phyloP scores from a whole-genome alignment of 805 yeast species.

The Kuraishia piskuri region DNA sequence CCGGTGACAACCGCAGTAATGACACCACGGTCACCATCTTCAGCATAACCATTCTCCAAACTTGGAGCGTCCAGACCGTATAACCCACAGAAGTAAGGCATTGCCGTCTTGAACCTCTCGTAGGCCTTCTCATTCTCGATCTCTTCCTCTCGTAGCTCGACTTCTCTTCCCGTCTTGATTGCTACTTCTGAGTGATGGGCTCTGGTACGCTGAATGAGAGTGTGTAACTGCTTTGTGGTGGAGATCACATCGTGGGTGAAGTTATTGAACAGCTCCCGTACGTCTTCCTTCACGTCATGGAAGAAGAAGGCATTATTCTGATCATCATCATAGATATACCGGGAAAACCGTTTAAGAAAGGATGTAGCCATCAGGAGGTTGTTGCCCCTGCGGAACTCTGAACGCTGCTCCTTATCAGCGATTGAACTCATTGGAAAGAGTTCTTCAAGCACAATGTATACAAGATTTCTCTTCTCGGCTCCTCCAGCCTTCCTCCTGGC shows the following conservation, averaged over 20 bases:
- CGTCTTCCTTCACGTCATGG: constrained; percentile 16
- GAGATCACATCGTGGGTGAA: constrained; percentile 35
- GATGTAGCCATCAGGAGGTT: constrained; percentile 31
- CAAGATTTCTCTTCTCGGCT: constrained; percentile 25
- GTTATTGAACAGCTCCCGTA: constrained; percentile 29
- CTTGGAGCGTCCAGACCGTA: constrained; percentile 29
- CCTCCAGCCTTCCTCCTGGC: constrained; percentile 23
- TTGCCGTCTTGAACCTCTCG: constrained; percentile 18
- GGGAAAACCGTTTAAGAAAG: constrained; percentile 40
- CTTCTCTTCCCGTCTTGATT: constrained; percentile 56
- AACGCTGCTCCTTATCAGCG: constrained; percentile 31
- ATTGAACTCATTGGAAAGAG: neutral
- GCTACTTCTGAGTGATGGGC: constrained; percentile 43
- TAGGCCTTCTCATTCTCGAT: constrained; percentile 6
- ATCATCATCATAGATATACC: constrained; percentile 21
- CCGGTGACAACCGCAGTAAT: constrained; percentile 17
- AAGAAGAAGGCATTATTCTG: constrained; percentile 19
- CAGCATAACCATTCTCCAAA: constrained; percentile 16
- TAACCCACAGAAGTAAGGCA: constrained; percentile 30
- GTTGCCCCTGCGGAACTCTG: constrained; percentile 21
- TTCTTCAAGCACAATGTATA: constrained; percentile 28
- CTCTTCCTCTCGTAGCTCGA: constrained; percentile 22
- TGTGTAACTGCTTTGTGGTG: constrained; percentile 25
- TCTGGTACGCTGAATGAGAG: constrained; percentile 25
- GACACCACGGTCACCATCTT: constrained; percentile 14